phyloP scores from a whole-genome alignment of 345 rosid species.

The thale cress (Arabidopsis thaliana) region DNA sequence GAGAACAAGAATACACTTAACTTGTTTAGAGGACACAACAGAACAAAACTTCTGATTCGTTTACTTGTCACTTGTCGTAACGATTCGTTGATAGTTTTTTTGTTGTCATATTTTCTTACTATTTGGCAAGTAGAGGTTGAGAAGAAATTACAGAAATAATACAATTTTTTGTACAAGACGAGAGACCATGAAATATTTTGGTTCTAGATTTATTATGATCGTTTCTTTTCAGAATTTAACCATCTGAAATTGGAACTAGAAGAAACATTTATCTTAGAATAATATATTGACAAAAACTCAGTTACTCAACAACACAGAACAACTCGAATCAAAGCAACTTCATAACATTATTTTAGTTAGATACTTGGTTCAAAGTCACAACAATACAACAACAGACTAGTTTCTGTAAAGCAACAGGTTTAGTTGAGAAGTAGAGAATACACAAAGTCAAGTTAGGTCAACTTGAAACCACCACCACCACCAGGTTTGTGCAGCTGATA shows the following conservation, averaged over 20 bases:
- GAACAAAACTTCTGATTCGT: slow-evolving; percentile 15
- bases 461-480: slow-evolving; percentile 35
- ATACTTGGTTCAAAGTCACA: slow-evolving; percentile 4
- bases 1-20: slow-evolving; percentile 35
- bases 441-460: slow-evolving; percentile 31
- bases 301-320: slow-evolving; percentile 15
- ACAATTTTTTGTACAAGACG: neutral
- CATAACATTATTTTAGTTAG: slow-evolving; percentile 31
- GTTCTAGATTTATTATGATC: neutral
- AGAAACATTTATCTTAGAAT: neutral
- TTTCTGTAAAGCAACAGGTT: slow-evolving; percentile 13
- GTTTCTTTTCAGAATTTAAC: neutral
- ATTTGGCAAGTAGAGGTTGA: slow-evolving; percentile 21
- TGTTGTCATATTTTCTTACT: slow-evolving; percentile 13
- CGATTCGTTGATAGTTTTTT: neutral
- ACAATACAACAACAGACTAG: slow-evolving; percentile 32
- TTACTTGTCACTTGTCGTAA: slow-evolving; percentile 4
- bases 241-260: neutral
- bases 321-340: neutral
- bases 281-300: slow-evolving; percentile 14
- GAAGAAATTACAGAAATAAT: slow-evolving; percentile 11
- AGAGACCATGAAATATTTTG: slow-evolving; percentile 4
- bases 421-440: slow-evolving; percentile 34
- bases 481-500: slow-evolving; percentile 61
- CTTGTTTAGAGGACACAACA: slow-evolving; percentile 24